Conservation (phyloP, 2,329 filamentous ascomycete species). For the Fusarium sp. region DNA sequence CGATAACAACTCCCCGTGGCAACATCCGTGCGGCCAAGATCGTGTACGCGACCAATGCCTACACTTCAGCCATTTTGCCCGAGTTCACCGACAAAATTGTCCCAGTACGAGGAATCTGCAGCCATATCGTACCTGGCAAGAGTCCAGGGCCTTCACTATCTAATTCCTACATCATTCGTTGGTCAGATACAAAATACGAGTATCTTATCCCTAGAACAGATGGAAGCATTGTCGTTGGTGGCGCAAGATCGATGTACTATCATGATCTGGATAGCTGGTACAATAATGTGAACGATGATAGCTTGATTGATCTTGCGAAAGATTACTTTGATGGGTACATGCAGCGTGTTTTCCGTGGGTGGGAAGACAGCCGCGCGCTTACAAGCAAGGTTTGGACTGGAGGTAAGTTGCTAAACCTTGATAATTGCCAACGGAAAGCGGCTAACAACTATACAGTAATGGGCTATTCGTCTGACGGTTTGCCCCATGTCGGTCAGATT, state of each 20-base stretch:
- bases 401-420: constrained; percentile 41
- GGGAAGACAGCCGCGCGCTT: constrained; percentile 57
- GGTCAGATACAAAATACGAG: constrained; percentile 10
- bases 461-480: constrained; percentile 56
- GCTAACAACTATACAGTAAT: constrained; percentile 48
- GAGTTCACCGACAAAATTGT: not conserved
- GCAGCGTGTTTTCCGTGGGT: constrained; percentile 60
- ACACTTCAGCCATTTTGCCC: not conserved
- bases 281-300: not conserved
- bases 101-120: constrained; percentile 5
- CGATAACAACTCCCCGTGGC: not conserved
- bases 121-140: not conserved
- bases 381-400: constrained; percentile 49
- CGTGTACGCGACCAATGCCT: not conserved
- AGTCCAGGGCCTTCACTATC: not conserved
- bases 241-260: not conserved
- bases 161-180: not conserved
- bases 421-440: fast-evolving
- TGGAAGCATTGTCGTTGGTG: not conserved
- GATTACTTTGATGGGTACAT: constrained; percentile 61
- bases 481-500: constrained; percentile 58
- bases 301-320: not conserved
- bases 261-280: constrained; percentile 4
- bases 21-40: not conserved
- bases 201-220: constrained; percentile 6